Evolutionary conservation across 257 asterid genomes (phyloP).

Genomic region (Verbascum thapsus): DNA sequence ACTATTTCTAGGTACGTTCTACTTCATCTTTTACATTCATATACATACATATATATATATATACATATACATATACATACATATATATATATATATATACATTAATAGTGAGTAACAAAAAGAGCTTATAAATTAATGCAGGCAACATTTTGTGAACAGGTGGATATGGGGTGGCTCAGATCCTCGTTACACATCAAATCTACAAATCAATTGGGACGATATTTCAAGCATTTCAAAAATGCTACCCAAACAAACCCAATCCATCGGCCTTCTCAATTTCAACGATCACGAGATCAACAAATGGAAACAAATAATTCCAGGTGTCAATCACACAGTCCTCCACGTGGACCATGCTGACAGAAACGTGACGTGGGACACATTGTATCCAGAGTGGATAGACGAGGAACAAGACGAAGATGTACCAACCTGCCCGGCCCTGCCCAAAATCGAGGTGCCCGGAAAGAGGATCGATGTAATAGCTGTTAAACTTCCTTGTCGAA

Average conservation of each 20-base stretch:
- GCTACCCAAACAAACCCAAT: constrained; percentile 37
- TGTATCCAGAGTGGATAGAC: constrained; percentile 93
- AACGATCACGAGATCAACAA: constrained; percentile 45
- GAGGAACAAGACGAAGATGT: constrained; percentile 69
- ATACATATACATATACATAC: no score
- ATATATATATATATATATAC: no score
- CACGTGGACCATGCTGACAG: constrained; percentile 45
- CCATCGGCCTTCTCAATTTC: constrained; percentile 65
- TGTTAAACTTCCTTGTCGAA: constrained; percentile 75
- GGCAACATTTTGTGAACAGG: constrained; percentile 72
- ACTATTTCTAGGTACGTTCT: constrained; percentile 51
- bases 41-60: no score
- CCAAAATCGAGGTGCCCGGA: constrained; percentile 44
- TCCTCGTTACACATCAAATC: constrained; percentile 61
- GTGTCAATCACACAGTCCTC: constrained; percentile 49
- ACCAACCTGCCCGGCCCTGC: constrained; percentile 72
- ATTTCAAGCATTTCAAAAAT: constrained; percentile 31
- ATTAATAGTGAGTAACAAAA: no score
- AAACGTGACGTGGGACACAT: constrained; percentile 64
- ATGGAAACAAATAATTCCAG: constrained; percentile 52
- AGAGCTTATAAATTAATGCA: constrained; percentile 55
- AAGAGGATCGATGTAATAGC: constrained; percentile 60
- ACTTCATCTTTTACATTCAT: neutral
- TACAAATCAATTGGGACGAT: constrained; percentile 54
- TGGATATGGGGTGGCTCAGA: constrained; percentile 74